Percentiles rank a stretch among this genome's conserved stretches.
Evolutionary conservation across 768 basidiomycete species (phyloP).

Genomic region (Chalciporus chontae): DNA sequence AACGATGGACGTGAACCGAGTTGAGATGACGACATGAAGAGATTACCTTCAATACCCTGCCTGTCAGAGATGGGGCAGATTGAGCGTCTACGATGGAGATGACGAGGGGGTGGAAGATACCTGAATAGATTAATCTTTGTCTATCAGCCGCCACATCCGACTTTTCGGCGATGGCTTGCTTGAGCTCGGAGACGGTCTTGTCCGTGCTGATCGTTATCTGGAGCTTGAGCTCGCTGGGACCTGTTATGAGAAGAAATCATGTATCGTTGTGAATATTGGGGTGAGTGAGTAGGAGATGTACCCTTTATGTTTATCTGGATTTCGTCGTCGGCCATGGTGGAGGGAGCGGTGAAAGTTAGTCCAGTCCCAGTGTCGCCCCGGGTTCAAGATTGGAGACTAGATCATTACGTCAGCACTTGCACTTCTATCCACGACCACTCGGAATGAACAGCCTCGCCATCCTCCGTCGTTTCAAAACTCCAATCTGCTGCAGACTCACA

Average conservation of each 20-base stretch:
- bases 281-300: conserved; percentile 17
- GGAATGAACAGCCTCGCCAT: too few species aligned
- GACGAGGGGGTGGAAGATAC: conserved; percentile 30
- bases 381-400: too few species aligned
- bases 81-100: neutral
- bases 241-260: conserved; percentile 34
- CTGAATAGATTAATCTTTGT: conserved; percentile 91
- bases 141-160: conserved; percentile 83
- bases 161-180: conserved; percentile 82
- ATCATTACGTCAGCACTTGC: too few species aligned
- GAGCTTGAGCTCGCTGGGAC: conserved; percentile 91
- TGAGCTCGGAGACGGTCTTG: conserved; percentile 89
- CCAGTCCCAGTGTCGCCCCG: neutral
- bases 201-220: conserved; percentile 76
- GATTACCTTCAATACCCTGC: conserved; percentile 68
- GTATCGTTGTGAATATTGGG: neutral
- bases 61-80: conserved; percentile 28
- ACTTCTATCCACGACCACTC: too few species aligned
- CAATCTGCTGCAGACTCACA: too few species aligned
- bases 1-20: too few species aligned
- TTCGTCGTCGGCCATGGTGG: conserved; percentile 55
- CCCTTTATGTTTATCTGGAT: conserved; percentile 73
- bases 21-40: neutral
- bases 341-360: conserved; percentile 7
- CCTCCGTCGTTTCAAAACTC: too few species aligned